Conservation (phyloP, 331 rosid species). For the Ulmus americana region DNA sequence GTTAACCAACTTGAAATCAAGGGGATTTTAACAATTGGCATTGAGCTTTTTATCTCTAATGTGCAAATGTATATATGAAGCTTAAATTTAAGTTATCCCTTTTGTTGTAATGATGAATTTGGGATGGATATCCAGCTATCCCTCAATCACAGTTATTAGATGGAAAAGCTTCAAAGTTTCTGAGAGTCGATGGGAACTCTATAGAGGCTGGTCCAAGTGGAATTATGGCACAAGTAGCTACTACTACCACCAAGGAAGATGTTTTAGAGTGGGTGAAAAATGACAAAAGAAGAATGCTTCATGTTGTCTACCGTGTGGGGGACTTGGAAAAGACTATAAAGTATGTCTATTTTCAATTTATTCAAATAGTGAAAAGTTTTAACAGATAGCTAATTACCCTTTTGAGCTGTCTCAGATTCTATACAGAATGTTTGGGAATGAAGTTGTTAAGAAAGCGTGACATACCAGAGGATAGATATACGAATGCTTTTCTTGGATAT, state of each 20-base stretch:
- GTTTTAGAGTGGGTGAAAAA: conserved; percentile 26
- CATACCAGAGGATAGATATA: conserved; percentile 28
- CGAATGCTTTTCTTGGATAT: conserved; percentile 34
- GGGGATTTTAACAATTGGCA: background rate
- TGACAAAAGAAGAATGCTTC: conserved; percentile 28
- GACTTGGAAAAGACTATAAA: conserved; percentile 35
- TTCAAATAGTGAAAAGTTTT: background rate
- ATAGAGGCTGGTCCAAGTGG: conserved; percentile 16
- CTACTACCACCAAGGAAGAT: conserved; percentile 21
- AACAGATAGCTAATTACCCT: background rate
- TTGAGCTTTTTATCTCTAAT: background rate
- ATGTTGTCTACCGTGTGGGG: conserved; percentile 33
- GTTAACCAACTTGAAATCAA: too few relatives aligned
- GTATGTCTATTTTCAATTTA: conserved; percentile 12
- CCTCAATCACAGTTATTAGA: conserved; percentile 44
- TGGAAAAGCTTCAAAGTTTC: conserved; percentile 37
- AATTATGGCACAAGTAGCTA: conserved; percentile 19
- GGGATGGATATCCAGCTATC: conserved; percentile 32
- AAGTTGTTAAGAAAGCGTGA: conserved; percentile 33
- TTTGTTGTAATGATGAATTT: background rate
- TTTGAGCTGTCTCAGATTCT: conserved; percentile 27
- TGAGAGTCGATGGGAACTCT: conserved; percentile 23
- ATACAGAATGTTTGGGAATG: conserved; percentile 37
- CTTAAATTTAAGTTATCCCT: background rate
- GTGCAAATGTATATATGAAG: conserved; percentile 1